Base-by-base conservation (phyloP, 2,329 filamentous ascomycete genomes). In the Epichloe scottii region DNA sequence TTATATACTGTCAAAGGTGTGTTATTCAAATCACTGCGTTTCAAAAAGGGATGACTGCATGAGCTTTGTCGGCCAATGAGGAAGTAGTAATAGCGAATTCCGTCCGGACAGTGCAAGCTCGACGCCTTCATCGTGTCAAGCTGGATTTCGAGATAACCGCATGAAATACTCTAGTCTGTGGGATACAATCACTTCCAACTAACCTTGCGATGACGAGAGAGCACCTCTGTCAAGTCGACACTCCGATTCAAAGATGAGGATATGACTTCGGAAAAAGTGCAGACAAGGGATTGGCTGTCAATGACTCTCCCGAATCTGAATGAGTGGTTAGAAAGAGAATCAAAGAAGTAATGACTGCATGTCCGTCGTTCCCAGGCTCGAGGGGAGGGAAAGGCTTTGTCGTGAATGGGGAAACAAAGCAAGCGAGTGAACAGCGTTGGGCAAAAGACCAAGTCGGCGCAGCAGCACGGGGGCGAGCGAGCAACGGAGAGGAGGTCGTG, bases 121-220 rank as follows among this genome's bases (percentile, higher is more conserved):
- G 40, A 12, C 5, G 8, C 19, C 23, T 42, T 14, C 17, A 23
- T 21, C 14, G 23, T 4, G 47, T 15, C 17, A 26, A 38, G 5
- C 21, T 42, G n/a, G 8, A 15, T 21, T 17, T 19, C 6, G 38
- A 10, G 11, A 15, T 4, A 26, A 4, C 3, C 17, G 0, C 8
- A 38, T 4, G n/a, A 11, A 19, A 46, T 23, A 8, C 2, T 5
- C 23, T 17, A 23, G 15, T 48, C 14, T 12, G 2, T 19, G 34
- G 15, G 17, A 43, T 6, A n/a, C n/a, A 43, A 12, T 51, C 17
- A 39, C 6, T 38, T 30, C 26, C 8, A 30, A 60, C 58, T 50
- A 54, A 58, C 58, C 56, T 59, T 49, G 54, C 43, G 51, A 52
- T 53, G 47, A 50, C 53, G 53, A 52, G 48, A 42, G 50, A 48